phyloP scores from a whole-genome alignment of 495 filamentous ascomycete genomes.

The Penicillium cosmopolitanum region DNA sequence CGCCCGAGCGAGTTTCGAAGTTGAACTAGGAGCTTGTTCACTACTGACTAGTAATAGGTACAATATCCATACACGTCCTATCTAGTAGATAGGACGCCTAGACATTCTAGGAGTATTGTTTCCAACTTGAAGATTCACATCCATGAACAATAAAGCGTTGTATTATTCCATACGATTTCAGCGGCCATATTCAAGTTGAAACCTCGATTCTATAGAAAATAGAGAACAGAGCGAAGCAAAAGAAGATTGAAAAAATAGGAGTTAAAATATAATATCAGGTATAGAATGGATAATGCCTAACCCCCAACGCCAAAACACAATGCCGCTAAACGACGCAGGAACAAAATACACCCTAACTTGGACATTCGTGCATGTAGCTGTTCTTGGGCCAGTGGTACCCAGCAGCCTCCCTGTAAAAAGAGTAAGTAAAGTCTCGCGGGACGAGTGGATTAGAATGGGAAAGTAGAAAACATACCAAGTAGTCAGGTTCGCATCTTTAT shows the following conservation, averaged over 20 bases:
- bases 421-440: conserved; percentile 1
- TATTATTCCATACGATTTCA: neutral
- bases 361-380: conserved; percentile 51
- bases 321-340: conserved; percentile 41
- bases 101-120: too few relatives aligned
- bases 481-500: conserved; percentile 69
- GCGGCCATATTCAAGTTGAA: neutral
- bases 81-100: too few relatives aligned
- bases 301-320: conserved; percentile 38
- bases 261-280: conserved; percentile 17
- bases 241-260: neutral
- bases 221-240: neutral
- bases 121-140: too few relatives aligned
- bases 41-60: too few relatives aligned
- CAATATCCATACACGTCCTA: too few relatives aligned
- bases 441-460: neutral
- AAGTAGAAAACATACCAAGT: conserved; percentile 35
- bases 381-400: conserved; percentile 55
- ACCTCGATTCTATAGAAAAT: neutral
- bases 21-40: too few relatives aligned
- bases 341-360: conserved; percentile 9
- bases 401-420: conserved; percentile 33
- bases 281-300: conserved; percentile 22
- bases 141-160: neutral
- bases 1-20: too few relatives aligned